Base-by-base conservation (phyloP, 345 rosid species). In the Gossypium thurberi region DNA sequence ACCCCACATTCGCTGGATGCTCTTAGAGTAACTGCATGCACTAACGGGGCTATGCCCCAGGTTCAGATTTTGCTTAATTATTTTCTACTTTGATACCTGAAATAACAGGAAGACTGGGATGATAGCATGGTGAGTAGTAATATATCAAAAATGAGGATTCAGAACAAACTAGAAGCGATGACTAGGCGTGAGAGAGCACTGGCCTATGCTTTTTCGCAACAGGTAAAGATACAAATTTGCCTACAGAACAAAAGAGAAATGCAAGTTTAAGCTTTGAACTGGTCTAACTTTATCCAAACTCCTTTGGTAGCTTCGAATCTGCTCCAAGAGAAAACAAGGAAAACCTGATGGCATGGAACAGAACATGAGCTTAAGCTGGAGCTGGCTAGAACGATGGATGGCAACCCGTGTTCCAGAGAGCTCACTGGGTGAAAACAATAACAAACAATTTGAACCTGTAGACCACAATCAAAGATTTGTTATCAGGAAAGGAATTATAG, bases 351-450 rank as follows among this genome's bases (percentile, higher is more conserved):
- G 69, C 1, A 67, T 76, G 14, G 90, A 88, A 20, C 71, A 85
- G 28, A 84, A 83, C 82, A 82, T 83, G 77, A 87, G 93, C 62
- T 89, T 82, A 76, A 87, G 93, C 59, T 90, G 91, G 95, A 89
- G 83, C 80, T 89, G 95, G 96, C 92, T 89, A 55, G 96, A 94
- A 78, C 82, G 94, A 15, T 89, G 93, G 97, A 88, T 90, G 97
- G 97, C 98, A 69, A 89, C 97, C 53, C 90, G 94, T 17, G 71
- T 84, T 70, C 85, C 88, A 14, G 97, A 87, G 48, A 79, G 53
- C 78, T 74, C 84, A 50, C 61, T 71, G 0, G 71, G 59, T 14
- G 87, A 84, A 74, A 80, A 70, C 20, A 71, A 15, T n/a, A 77
- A 70, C 71, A 82, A 77, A 76, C 79, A 77, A 23, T 56, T 77